phyloP scores from a whole-genome alignment of 495 filamentous ascomycete species.

The Penicillium cosmopolitanum region DNA sequence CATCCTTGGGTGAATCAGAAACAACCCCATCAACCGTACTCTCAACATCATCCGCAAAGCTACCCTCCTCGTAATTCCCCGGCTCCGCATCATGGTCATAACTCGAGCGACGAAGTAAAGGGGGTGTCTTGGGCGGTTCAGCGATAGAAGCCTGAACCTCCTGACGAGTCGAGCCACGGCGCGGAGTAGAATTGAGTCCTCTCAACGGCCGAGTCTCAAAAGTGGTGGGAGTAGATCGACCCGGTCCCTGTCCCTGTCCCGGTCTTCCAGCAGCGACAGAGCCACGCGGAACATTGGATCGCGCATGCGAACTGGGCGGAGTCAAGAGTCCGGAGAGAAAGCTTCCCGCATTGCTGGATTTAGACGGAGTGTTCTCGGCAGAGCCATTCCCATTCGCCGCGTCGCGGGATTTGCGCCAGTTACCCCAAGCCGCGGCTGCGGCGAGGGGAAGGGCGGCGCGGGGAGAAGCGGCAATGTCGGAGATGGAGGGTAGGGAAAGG shows the following conservation, averaged over 20 bases:
- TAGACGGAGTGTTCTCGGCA: conserved; percentile 66
- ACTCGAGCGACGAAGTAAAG: conserved; percentile 66
- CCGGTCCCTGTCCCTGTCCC: neutral
- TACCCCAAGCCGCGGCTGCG: conserved; percentile 82
- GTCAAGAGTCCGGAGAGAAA: conserved; percentile 81
- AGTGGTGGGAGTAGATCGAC: conserved; percentile 50
- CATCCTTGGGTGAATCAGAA: conserved; percentile 42
- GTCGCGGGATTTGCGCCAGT: conserved; percentile 70
- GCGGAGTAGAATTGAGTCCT: conserved; percentile 34
- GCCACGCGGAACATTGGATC: conserved; percentile 40
- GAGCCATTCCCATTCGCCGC: conserved; percentile 31
- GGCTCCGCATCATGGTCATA: conserved; percentile 75
- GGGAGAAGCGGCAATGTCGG: conserved; percentile 71
- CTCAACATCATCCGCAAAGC: conserved; percentile 44
- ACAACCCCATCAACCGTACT: conserved; percentile 46
- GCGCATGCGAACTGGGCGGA: conserved; percentile 71
- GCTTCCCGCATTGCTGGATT: conserved; percentile 51
- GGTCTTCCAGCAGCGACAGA: neutral
- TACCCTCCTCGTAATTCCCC: conserved; percentile 38
- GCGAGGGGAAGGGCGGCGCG: conserved; percentile 80
- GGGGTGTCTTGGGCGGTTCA: conserved; percentile 65
- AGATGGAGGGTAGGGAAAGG: conserved; percentile 59
- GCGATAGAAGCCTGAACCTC: conserved; percentile 40
- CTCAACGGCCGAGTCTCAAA: conserved; percentile 45
- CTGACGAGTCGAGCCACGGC: conserved; percentile 37